Base-by-base conservation (phyloP, 345 rosid genomes). In the Populus tremula region DNA sequence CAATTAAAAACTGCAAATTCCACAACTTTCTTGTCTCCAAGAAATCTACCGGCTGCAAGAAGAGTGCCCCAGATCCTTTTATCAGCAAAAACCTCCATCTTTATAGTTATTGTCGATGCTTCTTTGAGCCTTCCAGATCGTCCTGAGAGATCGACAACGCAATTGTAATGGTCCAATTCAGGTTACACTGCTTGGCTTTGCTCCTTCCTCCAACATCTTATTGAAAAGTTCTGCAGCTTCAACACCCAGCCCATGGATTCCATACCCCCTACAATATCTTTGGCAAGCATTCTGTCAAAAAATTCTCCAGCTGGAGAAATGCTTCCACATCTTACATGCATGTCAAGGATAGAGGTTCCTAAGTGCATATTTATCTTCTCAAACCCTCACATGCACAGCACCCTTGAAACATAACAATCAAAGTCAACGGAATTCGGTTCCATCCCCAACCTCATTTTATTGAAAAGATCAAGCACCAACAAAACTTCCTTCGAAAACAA, bases 221-320 rank as follows among this genome's bases (percentile, higher is more conserved):
- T 68, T 5, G 82, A 85, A 85, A 56, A 81, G 77, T 18, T 50
- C 20, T 14, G 83, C 33, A 9, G 85, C 86, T 73, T 82, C 84
- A 31, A 13, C 27, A 8, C 84, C 86, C 6, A 49, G 67, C 29
- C 85, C 89, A 39, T 87, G 82, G 50, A 56, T 74, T 9, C 84
- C 89, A 23, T 79, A 83, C 20, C 89, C 87, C 4, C 73, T 66
- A 81, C 77, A 5, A 67, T 31, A 54, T 84, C 89, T 80, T 82
- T 87, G 8, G 39, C 63, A 3, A 35, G 35, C 78, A 82, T 77
- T 63, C 76, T 77, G 35, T 82, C 61, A 53, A 87, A 87, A 73
- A 64, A 80, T 27, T 54, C 29, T 77, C 82, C 76, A 33, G 89
- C 86, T 33, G 75, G 63, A 21, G 73, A 73, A 78, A 85, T 78